Percentiles rank a stretch among this genome's conserved stretches.
Evolutionary conservation across 1,139 yeast species (phyloP).

Genomic region (Yamadazyma taylorii): DNA sequence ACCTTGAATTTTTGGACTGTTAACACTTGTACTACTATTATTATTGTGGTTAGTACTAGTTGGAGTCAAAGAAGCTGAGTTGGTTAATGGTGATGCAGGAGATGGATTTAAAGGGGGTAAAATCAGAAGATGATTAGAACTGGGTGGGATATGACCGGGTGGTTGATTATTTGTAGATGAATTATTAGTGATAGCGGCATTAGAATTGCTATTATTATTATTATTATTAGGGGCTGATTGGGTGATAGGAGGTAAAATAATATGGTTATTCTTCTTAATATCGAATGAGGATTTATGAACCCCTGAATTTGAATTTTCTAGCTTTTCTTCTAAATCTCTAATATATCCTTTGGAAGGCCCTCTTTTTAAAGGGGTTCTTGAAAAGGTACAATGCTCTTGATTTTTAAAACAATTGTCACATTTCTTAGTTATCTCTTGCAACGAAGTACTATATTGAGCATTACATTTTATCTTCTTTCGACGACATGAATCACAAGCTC

Average conservation of each 20-base stretch:
- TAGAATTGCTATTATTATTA: slow-evolving; percentile 4
- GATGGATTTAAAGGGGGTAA: slow-evolving; percentile 6
- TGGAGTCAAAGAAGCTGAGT: slow-evolving; percentile 14
- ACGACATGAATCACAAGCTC: slow-evolving; percentile 71
- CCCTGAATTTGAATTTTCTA: slow-evolving; percentile 13
- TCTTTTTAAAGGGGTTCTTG: slow-evolving; percentile 68
- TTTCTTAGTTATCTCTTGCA: slow-evolving; percentile 45
- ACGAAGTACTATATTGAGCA: slow-evolving; percentile 46
- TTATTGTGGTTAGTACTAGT: slow-evolving; percentile 13
- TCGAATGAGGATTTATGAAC: slow-evolving; percentile 1
- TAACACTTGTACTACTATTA: slow-evolving; percentile 12
- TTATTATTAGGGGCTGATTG: slow-evolving; percentile 2
- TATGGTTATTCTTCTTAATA: slow-evolving; percentile 5
- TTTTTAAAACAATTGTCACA: slow-evolving; percentile 61
- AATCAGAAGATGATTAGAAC: neutral
- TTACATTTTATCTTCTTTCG: slow-evolving; percentile 64
- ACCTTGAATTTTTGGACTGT: slow-evolving; percentile 42
- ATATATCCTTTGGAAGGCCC: slow-evolving; percentile 77
- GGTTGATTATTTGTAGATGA: slow-evolving; percentile 1
- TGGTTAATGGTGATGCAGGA: slow-evolving; percentile 11
- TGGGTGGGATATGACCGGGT: neutral
- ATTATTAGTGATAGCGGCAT: neutral
- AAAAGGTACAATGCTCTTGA: slow-evolving; percentile 58
- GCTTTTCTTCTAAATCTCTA: slow-evolving; percentile 38
- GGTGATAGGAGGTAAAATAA: slow-evolving; percentile 15